Percentiles rank a stretch among this genome's conserved stretches.
These are phyloP conservation scores for Fusarium secorum DNA, from an alignment of 2,329 filamentous ascomycete species.

Conservation along the genomic window DNA sequence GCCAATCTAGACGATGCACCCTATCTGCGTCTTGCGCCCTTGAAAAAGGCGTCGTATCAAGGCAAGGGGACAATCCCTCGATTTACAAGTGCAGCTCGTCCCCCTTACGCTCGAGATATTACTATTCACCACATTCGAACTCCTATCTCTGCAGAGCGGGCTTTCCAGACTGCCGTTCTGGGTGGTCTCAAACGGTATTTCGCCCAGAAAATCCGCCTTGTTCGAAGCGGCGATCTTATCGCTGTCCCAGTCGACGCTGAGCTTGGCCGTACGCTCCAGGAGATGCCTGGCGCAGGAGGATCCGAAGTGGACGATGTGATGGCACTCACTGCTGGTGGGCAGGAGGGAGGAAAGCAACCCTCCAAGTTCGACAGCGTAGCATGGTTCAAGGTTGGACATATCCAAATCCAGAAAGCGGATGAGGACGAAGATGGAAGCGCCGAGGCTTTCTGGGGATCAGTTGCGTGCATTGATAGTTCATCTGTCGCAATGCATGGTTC, in stretches of 20 bases:
- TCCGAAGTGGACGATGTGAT: slow-evolving; percentile 76
- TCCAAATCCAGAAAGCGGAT: slow-evolving; percentile 64
- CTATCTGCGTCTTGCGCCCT: slow-evolving; percentile 79
- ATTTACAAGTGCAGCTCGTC: slow-evolving; percentile 62
- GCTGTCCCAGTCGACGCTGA: slow-evolving; percentile 88
- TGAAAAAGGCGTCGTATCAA: slow-evolving; percentile 62
- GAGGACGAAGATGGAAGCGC: slow-evolving; percentile 66
- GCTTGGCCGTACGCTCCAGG: slow-evolving; percentile 82
- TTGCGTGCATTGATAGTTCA: slow-evolving; percentile 84
- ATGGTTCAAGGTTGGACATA: slow-evolving; percentile 91
- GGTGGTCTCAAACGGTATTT: slow-evolving; percentile 90
- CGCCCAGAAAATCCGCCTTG: slow-evolving; percentile 79
- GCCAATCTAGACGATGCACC: slow-evolving; percentile 83
- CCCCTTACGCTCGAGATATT: slow-evolving; percentile 74
- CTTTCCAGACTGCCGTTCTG: slow-evolving; percentile 85
- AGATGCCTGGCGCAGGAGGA: slow-evolving; percentile 66
- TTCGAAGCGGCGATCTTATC: slow-evolving; percentile 87
- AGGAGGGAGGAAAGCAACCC: slow-evolving; percentile 37
- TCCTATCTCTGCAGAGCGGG: slow-evolving; percentile 84
- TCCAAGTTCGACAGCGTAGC: slow-evolving; percentile 69
- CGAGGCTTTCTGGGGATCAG: slow-evolving; percentile 82
- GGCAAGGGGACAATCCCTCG: slow-evolving; percentile 63
- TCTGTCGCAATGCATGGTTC: slow-evolving; percentile 91
- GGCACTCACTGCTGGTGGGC: slow-evolving; percentile 57
- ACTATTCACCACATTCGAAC: slow-evolving; percentile 89